Evolutionary conservation across 2,329 filamentous ascomycete genomes (phyloP), one percentile per base, ranked within the genome.

Genomic region (Monosporascus sp.): DNA sequence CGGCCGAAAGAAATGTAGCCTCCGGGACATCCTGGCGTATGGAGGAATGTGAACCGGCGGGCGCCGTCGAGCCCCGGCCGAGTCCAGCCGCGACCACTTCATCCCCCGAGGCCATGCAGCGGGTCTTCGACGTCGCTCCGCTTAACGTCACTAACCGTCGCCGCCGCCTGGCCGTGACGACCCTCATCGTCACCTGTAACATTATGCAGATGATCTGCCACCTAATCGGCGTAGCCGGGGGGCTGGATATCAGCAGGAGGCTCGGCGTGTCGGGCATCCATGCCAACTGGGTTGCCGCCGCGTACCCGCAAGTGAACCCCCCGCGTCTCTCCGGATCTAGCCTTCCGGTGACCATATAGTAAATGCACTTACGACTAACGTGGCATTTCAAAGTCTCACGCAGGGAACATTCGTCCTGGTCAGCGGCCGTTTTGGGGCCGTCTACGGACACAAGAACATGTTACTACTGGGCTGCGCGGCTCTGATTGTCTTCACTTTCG

Each of bases 381-480:
- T 11, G 27, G 9, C 27, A 31, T 37, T 25, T 8, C 35, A 8
- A 49, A 77, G 74, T 2, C 64, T 80, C 14, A 75, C 78, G 0
- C 76, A 79, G 55, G 74, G 79, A 3, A 72, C 78, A 2, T 80
- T 82, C 54, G 77, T 82, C 17, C 65, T 82, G 0, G 69, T 79
- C 3, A 74, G 72, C 6, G 79, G 79, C 6, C 73, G 79, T 1
- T 65, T 82, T 1, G 79, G 78, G 0, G 75, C 77, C 46, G 67
- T 82, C 1, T 79, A 75, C 56, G 80, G 80, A 4, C 78, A 81
- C 60, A 75, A 76, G 50, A 69, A 69, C 5, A 63, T 80, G 17
- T 68, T 80, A 1, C 59, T 79, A 1, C 52, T 69, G 50, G 80
- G 78, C 6, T 72, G 70, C 9, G 58, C 62, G 6, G 71, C 73